A percentile compares a stretch with the other conserved stretches of the same genome.
These are phyloP conservation scores for Lotmaria passim DNA, from an alignment of 208 protist species.

Conservation along the genomic window DNA sequence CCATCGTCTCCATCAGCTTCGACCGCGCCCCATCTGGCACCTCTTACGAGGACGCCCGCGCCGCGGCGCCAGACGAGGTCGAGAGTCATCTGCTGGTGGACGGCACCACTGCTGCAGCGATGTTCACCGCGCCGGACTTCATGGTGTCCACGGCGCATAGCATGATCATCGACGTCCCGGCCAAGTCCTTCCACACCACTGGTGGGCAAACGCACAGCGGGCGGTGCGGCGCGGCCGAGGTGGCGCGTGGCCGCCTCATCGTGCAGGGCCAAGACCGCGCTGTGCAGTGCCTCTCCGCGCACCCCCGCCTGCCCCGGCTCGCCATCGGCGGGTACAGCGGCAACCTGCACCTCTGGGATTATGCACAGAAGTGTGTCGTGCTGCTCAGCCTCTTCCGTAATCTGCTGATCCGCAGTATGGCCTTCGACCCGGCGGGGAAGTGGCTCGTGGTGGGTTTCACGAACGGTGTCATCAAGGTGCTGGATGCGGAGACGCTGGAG, in stretches of 20 bases:
- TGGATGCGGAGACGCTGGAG: slow-evolving; percentile 84
- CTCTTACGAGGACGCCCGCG: slow-evolving; percentile 35
- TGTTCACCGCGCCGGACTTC: slow-evolving; percentile 89
- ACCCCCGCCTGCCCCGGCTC: slow-evolving; percentile 81
- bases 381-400: slow-evolving; percentile 85
- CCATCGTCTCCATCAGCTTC: slow-evolving; percentile 94
- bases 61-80: slow-evolving; percentile 35
- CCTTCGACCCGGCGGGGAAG: slow-evolving; percentile 85
- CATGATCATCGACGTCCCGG: slow-evolving; percentile 90
- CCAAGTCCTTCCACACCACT: slow-evolving; percentile 78
- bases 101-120: slow-evolving; percentile 53
- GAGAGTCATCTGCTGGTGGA: slow-evolving; percentile 45
- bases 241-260: slow-evolving; percentile 80
- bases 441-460: slow-evolving; percentile 92
- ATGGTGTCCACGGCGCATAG: slow-evolving; percentile 91
- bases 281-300: slow-evolving; percentile 81
- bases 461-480: slow-evolving; percentile 93
- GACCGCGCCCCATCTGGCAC: slow-evolving; percentile 43
- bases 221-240: slow-evolving; percentile 27
- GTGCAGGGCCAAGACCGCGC: slow-evolving; percentile 90
- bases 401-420: slow-evolving; percentile 79
- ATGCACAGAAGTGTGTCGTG: slow-evolving; percentile 64
- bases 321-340: slow-evolving; percentile 90
- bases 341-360: slow-evolving; percentile 93
- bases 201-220: slow-evolving; percentile 9